phyloP scores from a whole-genome alignment of 176 grass and related monocot species.

The Hyparrhenia diplandra region DNA sequence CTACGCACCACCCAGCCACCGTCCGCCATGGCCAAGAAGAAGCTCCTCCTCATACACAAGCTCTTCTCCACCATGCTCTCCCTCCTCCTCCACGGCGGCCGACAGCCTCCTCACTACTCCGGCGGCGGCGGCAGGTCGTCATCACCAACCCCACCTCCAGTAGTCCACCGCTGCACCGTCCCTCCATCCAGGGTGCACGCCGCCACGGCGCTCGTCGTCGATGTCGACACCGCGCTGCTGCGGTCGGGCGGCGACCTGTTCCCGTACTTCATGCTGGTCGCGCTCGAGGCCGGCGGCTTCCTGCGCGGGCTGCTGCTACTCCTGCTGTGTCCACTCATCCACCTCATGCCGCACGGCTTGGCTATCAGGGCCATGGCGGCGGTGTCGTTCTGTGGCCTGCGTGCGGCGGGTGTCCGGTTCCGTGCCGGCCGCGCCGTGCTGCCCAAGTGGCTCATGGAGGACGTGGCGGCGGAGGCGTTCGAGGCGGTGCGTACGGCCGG shows the following conservation, averaged over 20 bases:
- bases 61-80: slow-evolving; percentile 32
- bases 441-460: slow-evolving; percentile 70
- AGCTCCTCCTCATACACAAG: background rate
- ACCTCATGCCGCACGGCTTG: background rate
- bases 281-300: slow-evolving; percentile 60
- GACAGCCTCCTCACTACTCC: background rate
- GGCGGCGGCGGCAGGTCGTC: too few relatives aligned
- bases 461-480: slow-evolving; percentile 35
- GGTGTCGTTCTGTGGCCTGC: slow-evolving; percentile 56
- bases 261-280: slow-evolving; percentile 86
- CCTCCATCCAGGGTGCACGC: background rate
- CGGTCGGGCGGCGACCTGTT: slow-evolving; percentile 22
- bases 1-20: background rate
- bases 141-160: background rate
- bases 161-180: background rate
- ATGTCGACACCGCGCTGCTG: slow-evolving; percentile 42
- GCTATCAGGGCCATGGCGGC: slow-evolving; percentile 35
- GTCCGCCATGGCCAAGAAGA: slow-evolving; percentile 26
- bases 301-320: slow-evolving; percentile 45
- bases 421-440: slow-evolving; percentile 48
- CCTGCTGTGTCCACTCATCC: slow-evolving; percentile 34
- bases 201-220: slow-evolving; percentile 12
- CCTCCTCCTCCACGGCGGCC: background rate
- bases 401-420: background rate
- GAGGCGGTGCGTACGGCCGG: slow-evolving; percentile 11